A percentile compares a stretch with the other conserved stretches of the same genome.
These are phyloP conservation scores for Candida anutae DNA, from an alignment of 1,139 yeast species.

Conservation along the genomic window DNA sequence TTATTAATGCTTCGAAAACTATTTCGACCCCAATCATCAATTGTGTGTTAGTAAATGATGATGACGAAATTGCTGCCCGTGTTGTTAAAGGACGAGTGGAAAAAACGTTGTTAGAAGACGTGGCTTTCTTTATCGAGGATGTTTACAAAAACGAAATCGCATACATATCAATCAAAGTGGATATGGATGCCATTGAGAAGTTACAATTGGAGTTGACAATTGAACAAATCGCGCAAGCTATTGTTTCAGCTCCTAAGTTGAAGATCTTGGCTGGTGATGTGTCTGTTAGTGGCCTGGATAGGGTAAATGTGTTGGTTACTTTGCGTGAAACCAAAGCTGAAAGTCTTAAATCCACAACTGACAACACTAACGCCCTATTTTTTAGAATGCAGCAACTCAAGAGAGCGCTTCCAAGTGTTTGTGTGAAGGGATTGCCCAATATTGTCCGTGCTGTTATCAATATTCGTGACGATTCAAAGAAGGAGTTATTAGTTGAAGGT, in stretches of 20 bases:
- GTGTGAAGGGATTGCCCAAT: constrained; percentile 87
- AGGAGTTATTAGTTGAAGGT: constrained; percentile 93
- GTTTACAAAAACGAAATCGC: constrained; percentile 81
- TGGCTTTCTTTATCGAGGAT: constrained; percentile 86
- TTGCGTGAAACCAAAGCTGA: constrained; percentile 44
- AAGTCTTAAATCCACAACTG: constrained; percentile 32
- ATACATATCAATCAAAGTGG: constrained; percentile 73
- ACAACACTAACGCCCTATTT: constrained; percentile 55
- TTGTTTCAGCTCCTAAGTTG: constrained; percentile 78
- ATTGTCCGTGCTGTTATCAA: constrained; percentile 95
- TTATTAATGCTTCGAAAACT: constrained; percentile 90
- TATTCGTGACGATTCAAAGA: constrained; percentile 77
- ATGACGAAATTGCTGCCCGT: constrained; percentile 96
- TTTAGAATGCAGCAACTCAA: constrained; percentile 86
- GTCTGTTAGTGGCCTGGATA: constrained; percentile 56
- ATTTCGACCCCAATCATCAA: constrained; percentile 97
- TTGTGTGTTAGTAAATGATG: constrained; percentile 85
- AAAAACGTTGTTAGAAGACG: constrained; percentile 80
- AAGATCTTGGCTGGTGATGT: constrained; percentile 75
- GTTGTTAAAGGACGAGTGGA: constrained; percentile 97
- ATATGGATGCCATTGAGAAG: constrained; percentile 76
- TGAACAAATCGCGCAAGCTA: constrained; percentile 81
- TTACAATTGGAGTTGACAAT: constrained; percentile 82
- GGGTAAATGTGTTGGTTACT: constrained; percentile 68
- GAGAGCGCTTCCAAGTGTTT: constrained; percentile 77